These are phyloP conservation scores for Chenopodium quinoa DNA, from an alignment of 148 eudicot species.

Conservation along the genomic window DNA sequence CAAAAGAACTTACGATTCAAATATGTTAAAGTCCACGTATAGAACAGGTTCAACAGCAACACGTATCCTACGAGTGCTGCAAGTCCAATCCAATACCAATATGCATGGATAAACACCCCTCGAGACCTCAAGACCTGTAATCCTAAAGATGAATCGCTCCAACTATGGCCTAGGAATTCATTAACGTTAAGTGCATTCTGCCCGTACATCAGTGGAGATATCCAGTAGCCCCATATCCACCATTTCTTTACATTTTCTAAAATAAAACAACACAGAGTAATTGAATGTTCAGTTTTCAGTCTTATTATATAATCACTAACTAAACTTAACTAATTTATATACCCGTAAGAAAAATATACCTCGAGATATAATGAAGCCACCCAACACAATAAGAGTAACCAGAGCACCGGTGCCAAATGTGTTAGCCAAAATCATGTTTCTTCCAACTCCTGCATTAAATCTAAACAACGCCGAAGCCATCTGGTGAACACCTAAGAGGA, in stretches of 20 bases:
- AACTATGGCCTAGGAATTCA: slow-evolving; percentile 80
- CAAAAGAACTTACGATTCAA: slow-evolving; percentile 46
- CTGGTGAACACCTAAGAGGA: slow-evolving; percentile 57
- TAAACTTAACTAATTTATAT: not conserved
- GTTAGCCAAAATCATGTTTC: slow-evolving; percentile 72
- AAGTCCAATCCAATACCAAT: slow-evolving; percentile 78
- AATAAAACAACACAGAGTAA: not conserved
- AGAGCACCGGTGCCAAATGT: slow-evolving; percentile 74
- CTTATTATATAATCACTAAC: not conserved
- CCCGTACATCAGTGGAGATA: slow-evolving; percentile 74
- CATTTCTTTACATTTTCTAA: slow-evolving; percentile 65
- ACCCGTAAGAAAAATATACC: slow-evolving; percentile 28
- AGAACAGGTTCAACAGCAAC: slow-evolving; percentile 43
- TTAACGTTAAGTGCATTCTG: slow-evolving; percentile 75
- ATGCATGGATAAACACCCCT: slow-evolving; percentile 47
- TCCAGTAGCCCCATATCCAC: slow-evolving; percentile 98
- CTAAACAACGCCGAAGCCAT: slow-evolving; percentile 75
- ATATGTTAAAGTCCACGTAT: slow-evolving; percentile 44
- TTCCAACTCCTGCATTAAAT: slow-evolving; percentile 64
- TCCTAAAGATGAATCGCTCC: slow-evolving; percentile 65
- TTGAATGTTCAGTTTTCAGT: not conserved
- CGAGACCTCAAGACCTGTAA: slow-evolving; percentile 41
- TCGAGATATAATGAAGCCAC: slow-evolving; percentile 75
- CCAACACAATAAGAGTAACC: slow-evolving; percentile 57
- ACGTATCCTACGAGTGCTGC: slow-evolving; percentile 52